A percentile compares a stretch with the other conserved stretches of the same genome.
phyloP scores from a whole-genome alignment of 257 asterid genomes.

The Jaltomata sinuosa region DNA sequence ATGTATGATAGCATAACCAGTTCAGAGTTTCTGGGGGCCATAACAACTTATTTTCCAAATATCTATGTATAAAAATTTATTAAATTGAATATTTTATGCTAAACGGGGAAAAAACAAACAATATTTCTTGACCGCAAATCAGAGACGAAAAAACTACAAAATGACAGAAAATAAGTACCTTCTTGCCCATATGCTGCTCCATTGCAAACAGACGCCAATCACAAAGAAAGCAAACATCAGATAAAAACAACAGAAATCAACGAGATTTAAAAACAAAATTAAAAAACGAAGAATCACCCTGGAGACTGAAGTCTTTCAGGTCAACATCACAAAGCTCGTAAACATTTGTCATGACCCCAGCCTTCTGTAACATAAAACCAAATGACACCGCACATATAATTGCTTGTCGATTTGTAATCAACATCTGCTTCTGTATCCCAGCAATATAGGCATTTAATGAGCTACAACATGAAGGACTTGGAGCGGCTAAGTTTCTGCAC shows the following conservation, averaged over 20 bases:
- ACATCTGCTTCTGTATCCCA: constrained; percentile 76
- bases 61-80: neutral
- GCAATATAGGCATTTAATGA: constrained; percentile 62
- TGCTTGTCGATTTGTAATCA: constrained; percentile 91
- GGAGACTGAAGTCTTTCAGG: constrained; percentile 93
- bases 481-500: constrained; percentile 68
- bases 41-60: neutral
- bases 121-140: neutral
- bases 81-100: neutral
- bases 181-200: constrained; percentile 65
- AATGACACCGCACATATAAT: constrained; percentile 77
- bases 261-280: neutral
- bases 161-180: constrained; percentile 37
- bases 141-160: neutral
- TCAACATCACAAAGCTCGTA: constrained; percentile 94
- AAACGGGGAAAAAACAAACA: neutral
- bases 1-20: neutral
- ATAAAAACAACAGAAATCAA: constrained; percentile 15
- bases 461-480: constrained; percentile 86
- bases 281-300: constrained; percentile 39
- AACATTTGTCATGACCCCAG: constrained; percentile 78
- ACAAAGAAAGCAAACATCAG: constrained; percentile 1
- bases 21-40: neutral
- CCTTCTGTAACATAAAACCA: constrained; percentile 83
- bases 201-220: constrained; percentile 10